Evolutionary conservation across 805 yeast genomes (phyloP), one percentile per base, ranked within the genome.

Genomic region (Candida oleophila): DNA sequence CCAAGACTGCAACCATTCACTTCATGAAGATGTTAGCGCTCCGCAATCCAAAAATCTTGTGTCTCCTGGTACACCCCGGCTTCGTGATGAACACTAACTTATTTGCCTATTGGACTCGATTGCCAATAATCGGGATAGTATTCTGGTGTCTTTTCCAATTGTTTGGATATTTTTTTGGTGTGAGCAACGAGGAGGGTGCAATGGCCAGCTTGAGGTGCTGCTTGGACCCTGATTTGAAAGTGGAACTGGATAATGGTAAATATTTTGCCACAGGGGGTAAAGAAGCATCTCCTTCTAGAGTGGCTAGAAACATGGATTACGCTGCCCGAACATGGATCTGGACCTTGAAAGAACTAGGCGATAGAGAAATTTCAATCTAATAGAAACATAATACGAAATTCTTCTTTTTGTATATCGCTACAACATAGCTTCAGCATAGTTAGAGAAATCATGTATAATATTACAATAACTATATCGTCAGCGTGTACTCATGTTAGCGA

Each of bases 71-170:
- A 2, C 91, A 88, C 56, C 96, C 96, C 0, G 96, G 96, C 0
- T 76, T 87, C 52, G 88, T 87, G n/a, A 83, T 89, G 87, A 82
- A 83, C 55, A 83, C 96, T 2, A 84, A 85, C 53, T 62, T 85
- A 41, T 86, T 85, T 60, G 73, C 85, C 40, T 87, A 85, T 60
- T 85, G 90, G 83, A 87, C 92, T 2, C 68, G 89, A 46, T 68
- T 85, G 14, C 95, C 96, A 0, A 68, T 88, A 3, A 73, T 89
- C n/a, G 96, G 96, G 0, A 73, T 81, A 1, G 55, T 85, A 32
- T 86, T 86, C 54, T 83, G 91, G 89, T 64, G 85, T 35, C 62
- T 80, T 8, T 86, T 87, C 61, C 88, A 86, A 58, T 57, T 84
- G 5, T 81, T 87, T 57, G 88, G 87, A 1, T 79, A 67, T 53